These are phyloP conservation scores for Phyllachora maydis DNA, from an alignment of 2,329 filamentous ascomycete genomes.

Conservation along the genomic window DNA sequence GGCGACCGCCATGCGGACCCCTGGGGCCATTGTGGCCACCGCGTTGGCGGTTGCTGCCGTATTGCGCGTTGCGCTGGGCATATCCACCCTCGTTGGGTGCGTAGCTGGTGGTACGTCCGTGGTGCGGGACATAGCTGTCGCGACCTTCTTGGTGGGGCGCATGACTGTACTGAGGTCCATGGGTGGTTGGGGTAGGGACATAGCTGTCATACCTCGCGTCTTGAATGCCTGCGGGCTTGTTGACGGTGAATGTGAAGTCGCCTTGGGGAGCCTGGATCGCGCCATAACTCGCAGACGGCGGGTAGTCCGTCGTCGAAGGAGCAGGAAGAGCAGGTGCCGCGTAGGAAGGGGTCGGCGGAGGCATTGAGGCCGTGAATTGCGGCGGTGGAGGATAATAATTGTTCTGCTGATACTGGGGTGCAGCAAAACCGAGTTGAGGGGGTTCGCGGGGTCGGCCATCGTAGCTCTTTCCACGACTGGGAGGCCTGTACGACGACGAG, in stretches of 20 bases:
- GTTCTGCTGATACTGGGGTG: not conserved
- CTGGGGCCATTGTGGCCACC: conserved; percentile 1
- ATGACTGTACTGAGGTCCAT: too few relatives aligned
- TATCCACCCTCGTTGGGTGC: conserved; percentile 7
- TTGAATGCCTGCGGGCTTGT: conserved; percentile 26
- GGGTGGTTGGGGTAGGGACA: too few relatives aligned
- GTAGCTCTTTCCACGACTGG: not conserved
- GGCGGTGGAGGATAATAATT: conserved; percentile 1
- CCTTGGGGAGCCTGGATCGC: conserved; percentile 18
- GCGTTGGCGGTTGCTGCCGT: too few relatives aligned
- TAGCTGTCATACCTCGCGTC: conserved; percentile 13
- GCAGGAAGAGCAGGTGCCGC: too few relatives aligned
- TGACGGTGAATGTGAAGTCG: conserved; percentile 34
- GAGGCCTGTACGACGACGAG: not conserved
- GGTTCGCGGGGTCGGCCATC: not conserved
- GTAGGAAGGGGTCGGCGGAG: too few relatives aligned
- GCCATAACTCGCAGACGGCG: conserved; percentile 3
- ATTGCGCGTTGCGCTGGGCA: too few relatives aligned
- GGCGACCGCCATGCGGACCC: conserved; percentile 1
- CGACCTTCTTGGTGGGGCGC: too few relatives aligned
- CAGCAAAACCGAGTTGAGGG: not conserved
- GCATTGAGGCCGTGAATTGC: too few relatives aligned
- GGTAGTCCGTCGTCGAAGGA: conserved; percentile 4
- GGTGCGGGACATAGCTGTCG: too few relatives aligned
- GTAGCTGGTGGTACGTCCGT: too few relatives aligned